Percentiles rank a stretch among this genome's conserved stretches.
These are phyloP conservation scores for Arctium lappa DNA, from an alignment of 129 eudicot genomes.

Conservation along the genomic window DNA sequence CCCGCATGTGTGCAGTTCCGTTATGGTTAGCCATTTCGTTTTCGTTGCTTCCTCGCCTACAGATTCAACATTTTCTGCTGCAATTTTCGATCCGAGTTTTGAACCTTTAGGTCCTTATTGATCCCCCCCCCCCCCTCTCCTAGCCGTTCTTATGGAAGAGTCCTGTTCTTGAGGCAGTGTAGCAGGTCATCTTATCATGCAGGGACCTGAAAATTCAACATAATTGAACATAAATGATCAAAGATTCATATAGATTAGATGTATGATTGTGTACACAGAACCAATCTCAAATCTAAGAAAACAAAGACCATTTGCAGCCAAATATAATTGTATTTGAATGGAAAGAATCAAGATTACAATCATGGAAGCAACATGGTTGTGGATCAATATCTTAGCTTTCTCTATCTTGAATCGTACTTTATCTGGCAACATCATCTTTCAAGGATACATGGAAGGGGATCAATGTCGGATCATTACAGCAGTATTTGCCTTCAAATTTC, in stretches of 20 bases:
- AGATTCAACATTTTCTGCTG: too few species aligned
- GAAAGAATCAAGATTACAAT: neutral
- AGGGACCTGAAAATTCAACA: neutral
- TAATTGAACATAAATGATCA: neutral
- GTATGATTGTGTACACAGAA: neutral
- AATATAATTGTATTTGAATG: neutral
- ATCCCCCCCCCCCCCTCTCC: too few species aligned
- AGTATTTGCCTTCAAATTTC: too few species aligned
- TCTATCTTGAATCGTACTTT: too few species aligned
- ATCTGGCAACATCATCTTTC: too few species aligned
- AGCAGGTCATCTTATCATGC: neutral
- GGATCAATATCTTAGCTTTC: neutral
- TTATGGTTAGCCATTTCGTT: too few species aligned
- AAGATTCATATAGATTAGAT: neutral
- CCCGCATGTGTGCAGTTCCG: too few species aligned
- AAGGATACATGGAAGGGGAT: too few species aligned
- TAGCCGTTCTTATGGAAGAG: neutral
- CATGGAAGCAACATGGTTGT: neutral
- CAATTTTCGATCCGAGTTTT: too few species aligned
- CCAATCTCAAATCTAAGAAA: neutral
- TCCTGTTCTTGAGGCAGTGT: neutral
- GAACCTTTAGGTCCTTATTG: neutral
- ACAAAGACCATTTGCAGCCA: neutral
- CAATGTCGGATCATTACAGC: too few species aligned
- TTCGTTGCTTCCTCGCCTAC: too few species aligned